Conservation (phyloP, 306 rosid genomes). For the Amphicarpaea edgeworthii region DNA sequence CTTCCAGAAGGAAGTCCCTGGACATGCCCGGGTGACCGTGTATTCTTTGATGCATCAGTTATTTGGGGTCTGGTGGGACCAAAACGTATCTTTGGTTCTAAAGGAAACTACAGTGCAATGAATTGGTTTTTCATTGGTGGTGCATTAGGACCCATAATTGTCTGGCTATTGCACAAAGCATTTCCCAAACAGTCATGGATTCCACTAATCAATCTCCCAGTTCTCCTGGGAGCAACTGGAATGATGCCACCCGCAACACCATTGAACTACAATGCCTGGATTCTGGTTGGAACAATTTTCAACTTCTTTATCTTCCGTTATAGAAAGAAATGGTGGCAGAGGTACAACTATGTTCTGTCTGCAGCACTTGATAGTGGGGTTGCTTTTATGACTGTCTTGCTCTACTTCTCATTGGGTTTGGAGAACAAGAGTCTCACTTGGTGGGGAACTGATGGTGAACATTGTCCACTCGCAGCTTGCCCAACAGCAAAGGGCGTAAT, state of each 20-base stretch:
- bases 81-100: constrained; percentile 64
- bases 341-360: constrained; percentile 83
- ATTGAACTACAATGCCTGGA: constrained; percentile 85
- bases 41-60: constrained; percentile 87
- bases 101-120: constrained; percentile 72
- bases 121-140: constrained; percentile 93
- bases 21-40: constrained; percentile 81
- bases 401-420: constrained; percentile 65
- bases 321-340: constrained; percentile 90
- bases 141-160: constrained; percentile 71
- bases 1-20: constrained; percentile 74
- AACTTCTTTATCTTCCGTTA: constrained; percentile 81
- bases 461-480: constrained; percentile 70
- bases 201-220: constrained; percentile 82
- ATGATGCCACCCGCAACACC: constrained; percentile 82
- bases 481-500: constrained; percentile 77
- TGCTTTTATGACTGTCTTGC: constrained; percentile 80
- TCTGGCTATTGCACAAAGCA: constrained; percentile 74
- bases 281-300: constrained; percentile 72
- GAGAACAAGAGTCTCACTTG: constrained; percentile 61
- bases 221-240: constrained; percentile 82
- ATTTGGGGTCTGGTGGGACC: constrained; percentile 95
- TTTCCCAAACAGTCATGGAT: constrained; percentile 82
- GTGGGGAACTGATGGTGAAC: constrained; percentile 86
- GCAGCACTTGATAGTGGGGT: constrained; percentile 89